Base-by-base conservation (phyloP, 306 rosid species). In the Senna siamea region DNA sequence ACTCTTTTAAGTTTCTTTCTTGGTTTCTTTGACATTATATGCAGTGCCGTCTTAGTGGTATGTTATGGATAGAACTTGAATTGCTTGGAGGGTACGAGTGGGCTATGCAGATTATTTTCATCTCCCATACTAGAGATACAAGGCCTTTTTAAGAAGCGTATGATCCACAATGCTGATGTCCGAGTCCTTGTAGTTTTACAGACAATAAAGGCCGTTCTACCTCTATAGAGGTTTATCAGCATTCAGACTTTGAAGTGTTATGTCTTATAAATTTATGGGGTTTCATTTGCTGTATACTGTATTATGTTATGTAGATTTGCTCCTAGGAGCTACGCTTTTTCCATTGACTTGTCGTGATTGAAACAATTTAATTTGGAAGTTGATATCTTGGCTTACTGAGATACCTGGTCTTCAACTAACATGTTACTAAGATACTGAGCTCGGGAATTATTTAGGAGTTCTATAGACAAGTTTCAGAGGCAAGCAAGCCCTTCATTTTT, bases 1-100 rank as follows among this genome's bases (percentile, higher is more conserved):
- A 20, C 22, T 66, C 12, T 55, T 37, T 0, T 9, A 20, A 18
- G 18, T 46, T 62, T 54, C 20, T 54, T 41, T 38, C 15, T 0
- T 2, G 9, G 34, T 43, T 55, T 37, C 44, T 26, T 70, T 70
- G 60, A 72, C 22, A 20, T 5, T 37, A 19, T 22, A 62, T 78
- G 78, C 84, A 85, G 89, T 85, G 89, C 89, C 89, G 20, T 82
- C 89, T 19, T 85, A 79, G 63, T 54, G 73, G 53, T 40, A 2
- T 48, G 48, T 9, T 7, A 10, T 6, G 20, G 13, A 44, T 30
- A 14, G 30, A 76, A 50, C 48, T 38, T n/a, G 4, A 55, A 9
- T 76, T 41, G 35, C 66, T 65, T 72, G 76, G 75, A 41, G 6
- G 19, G 15, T 1, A 19, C 7, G 53, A n/a, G 50, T 30, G 50